Base-by-base conservation (phyloP, 2,329 filamentous ascomycete genomes). In the Zasmidium citrigriseum region DNA sequence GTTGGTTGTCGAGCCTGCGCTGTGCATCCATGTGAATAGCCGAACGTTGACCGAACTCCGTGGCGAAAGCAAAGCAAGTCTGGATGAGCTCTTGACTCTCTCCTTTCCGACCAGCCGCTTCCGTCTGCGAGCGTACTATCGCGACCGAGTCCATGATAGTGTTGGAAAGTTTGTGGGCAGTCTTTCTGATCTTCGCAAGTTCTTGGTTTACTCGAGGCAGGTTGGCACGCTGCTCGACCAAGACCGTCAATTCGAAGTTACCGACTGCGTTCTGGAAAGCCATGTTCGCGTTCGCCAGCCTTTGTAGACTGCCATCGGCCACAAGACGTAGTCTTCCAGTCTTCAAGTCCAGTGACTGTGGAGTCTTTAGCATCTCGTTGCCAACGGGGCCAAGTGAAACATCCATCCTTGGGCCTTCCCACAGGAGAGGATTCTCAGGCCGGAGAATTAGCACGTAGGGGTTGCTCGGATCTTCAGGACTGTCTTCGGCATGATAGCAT, bases 141-240 rank as follows among this genome's bases (percentile, higher is more conserved):
- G 96, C 91, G 46, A 99, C 95, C 72, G 92, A 97, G 75, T 98
- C 93, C 91, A 99, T 97, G 76, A 99, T 98, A 5, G 92, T 91
- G 76, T 97, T 98, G 52, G 92, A 96, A 46, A 99, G 82, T 75
- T 96, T 96, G 80, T 96, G 98, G 2, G 93, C 91, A 2, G 96
- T 96, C 73, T 93, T 92, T 68, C 96, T 93, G 68, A 97, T 96
- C 73, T 96, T 96, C 68, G 91, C 93, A 63, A 99, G 79, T 72
- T 96, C 90, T 52, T 88, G 80, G 71, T 98, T 96, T 66, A 99
- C 95, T 67, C 96, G 91, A 63, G 91, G 89, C 41, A 99, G 83
- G 71, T 97, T 98, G 20, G 95, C 96, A 65, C 95, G 85, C 69
- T 96, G 91, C 73, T 98, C 95, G 55, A 96, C 89, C 10, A 96